Conservation (phyloP, 805 yeast genomes). For the Saccharomycopsis fodiens region DNA sequence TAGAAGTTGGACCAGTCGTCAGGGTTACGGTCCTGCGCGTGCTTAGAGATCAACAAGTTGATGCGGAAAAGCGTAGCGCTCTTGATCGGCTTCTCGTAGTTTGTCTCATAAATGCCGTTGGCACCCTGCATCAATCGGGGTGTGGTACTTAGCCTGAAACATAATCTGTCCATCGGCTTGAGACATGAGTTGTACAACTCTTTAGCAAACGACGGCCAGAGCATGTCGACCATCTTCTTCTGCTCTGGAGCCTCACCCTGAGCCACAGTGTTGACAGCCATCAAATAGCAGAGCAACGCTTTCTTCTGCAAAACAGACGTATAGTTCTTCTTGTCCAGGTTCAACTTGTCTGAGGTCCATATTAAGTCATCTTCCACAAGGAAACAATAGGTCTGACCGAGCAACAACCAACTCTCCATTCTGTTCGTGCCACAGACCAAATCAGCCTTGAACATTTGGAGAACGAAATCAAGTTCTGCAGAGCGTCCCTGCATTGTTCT, state of each 20-base stretch:
- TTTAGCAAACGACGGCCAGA: constrained; percentile 50
- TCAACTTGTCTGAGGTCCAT: constrained; percentile 86
- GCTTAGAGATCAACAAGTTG: constrained; percentile 36
- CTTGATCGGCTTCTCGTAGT: constrained; percentile 23
- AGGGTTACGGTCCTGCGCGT: constrained; percentile 38
- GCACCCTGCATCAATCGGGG: constrained; percentile 29
- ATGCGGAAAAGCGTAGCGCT: constrained; percentile 30
- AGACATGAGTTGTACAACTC: constrained; percentile 48
- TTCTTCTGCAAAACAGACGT: constrained; percentile 63
- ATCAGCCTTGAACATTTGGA: constrained; percentile 58
- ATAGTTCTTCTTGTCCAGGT: constrained; percentile 49
- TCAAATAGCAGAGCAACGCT: constrained; percentile 63
- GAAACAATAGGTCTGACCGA: constrained; percentile 73
- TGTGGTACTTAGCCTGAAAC: constrained; percentile 37
- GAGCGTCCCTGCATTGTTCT: constrained; percentile 74
- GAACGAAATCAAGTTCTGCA: constrained; percentile 72
- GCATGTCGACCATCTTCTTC: constrained; percentile 32
- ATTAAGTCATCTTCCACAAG: constrained; percentile 82
- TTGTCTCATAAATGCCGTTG: constrained; percentile 23
- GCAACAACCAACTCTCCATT: constrained; percentile 77
- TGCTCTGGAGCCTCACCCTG: constrained; percentile 22
- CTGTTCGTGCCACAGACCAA: constrained; percentile 57
- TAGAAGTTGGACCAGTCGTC: constrained; percentile 54
- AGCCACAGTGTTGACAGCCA: constrained; percentile 50
- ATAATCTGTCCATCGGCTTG: constrained; percentile 58